These are phyloP conservation scores for Aspergillus mulundensis DNA, from an alignment of 495 filamentous ascomycete species.

Conservation along the genomic window DNA sequence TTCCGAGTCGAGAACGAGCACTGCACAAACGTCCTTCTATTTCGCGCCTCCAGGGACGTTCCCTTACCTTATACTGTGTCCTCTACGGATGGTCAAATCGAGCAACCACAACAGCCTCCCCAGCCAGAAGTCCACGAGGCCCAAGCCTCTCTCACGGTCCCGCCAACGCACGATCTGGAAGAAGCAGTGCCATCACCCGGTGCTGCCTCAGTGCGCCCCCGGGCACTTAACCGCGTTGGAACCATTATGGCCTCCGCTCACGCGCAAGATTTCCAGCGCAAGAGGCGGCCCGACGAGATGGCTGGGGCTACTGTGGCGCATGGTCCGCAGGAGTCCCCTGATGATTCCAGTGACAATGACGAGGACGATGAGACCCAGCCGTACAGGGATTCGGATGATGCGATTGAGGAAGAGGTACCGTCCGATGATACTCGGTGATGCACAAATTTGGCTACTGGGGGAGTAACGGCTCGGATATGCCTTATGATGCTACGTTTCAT, in stretches of 20 bases:
- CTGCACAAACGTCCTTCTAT: conserved; percentile 78
- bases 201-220: conserved; percentile 24
- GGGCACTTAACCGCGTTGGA: conserved; percentile 48
- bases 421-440: conserved; percentile 6
- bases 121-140: conserved; percentile 32
- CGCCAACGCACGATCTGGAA: conserved; percentile 29
- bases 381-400: conserved; percentile 14
- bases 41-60: conserved; percentile 77
- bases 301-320: conserved; percentile 20
- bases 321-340: conserved; percentile 15
- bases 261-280: conserved; percentile 82
- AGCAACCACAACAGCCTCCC: conserved; percentile 13
- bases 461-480: neutral
- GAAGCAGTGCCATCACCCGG: conserved; percentile 29
- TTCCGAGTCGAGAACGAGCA: conserved; percentile 98
- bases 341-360: conserved; percentile 39
- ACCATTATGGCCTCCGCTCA: conserved; percentile 69
- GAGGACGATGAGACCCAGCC: conserved; percentile 32
- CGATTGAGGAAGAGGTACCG: conserved; percentile 18
- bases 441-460: neutral
- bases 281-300: conserved; percentile 45
- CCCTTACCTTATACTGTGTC: conserved; percentile 73
- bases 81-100: conserved; percentile 22
- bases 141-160: conserved; percentile 21
- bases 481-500: conserved; percentile 1